These are phyloP conservation scores for Cnidoscolus chayamansa DNA, from an alignment of 441 rosid genomes.

Conservation along the genomic window DNA sequence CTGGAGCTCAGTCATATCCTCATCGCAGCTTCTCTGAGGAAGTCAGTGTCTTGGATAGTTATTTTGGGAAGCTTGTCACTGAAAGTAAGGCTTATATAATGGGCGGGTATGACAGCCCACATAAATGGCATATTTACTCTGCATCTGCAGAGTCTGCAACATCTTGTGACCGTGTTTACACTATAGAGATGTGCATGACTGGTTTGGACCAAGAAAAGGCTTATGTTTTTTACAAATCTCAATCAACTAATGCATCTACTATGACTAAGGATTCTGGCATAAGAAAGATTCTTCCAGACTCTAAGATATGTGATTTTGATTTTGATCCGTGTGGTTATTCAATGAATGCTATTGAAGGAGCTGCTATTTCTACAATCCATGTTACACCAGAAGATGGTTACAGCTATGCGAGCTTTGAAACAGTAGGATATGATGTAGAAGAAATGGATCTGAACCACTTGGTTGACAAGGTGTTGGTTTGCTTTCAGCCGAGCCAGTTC, in stretches of 20 bases:
- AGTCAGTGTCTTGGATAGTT: conserved; percentile 57
- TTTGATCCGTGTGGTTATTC: conserved; percentile 86
- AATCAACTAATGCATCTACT: conserved; percentile 41
- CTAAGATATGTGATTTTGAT: conserved; percentile 68
- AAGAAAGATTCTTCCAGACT: conserved; percentile 62
- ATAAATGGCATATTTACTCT: conserved; percentile 80
- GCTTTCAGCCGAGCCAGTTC: conserved; percentile 59
- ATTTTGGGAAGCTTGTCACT: conserved; percentile 52
- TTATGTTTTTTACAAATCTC: conserved; percentile 55
- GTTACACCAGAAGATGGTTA: conserved; percentile 80
- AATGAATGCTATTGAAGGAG: conserved; percentile 73
- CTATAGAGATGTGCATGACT: conserved; percentile 88
- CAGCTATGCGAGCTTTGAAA: conserved; percentile 86
- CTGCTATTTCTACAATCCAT: conserved; percentile 71
- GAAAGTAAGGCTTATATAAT: conserved; percentile 62
- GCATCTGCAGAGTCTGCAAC: conserved; percentile 41
- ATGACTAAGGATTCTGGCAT: conserved; percentile 72
- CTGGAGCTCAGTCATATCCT: conserved; percentile 70
- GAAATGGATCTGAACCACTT: conserved; percentile 34
- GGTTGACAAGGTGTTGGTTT: conserved; percentile 57
- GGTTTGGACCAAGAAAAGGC: conserved; percentile 54
- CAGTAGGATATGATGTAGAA: conserved; percentile 51
- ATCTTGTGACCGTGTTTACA: conserved; percentile 42
- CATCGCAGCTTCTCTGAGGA: conserved; percentile 76
- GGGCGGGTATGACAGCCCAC: conserved; percentile 44